Percentiles rank a stretch among this genome's conserved stretches.
These are phyloP conservation scores for Boletus coccyginus DNA, from an alignment of 768 basidiomycete genomes.

Conservation along the genomic window DNA sequence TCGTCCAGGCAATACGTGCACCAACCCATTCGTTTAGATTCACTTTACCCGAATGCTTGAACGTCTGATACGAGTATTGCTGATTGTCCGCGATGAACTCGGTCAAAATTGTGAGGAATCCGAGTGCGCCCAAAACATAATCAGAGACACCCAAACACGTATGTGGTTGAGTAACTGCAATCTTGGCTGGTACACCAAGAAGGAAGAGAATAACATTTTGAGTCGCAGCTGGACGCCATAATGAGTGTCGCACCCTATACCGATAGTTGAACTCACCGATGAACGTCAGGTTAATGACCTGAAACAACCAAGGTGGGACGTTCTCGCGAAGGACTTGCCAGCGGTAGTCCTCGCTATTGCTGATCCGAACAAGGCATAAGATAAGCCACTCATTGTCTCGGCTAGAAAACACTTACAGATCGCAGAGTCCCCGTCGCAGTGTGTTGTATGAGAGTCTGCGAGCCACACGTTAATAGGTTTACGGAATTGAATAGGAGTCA, in stretches of 20 bases:
- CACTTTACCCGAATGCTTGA: conserved; percentile 53
- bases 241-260: conserved; percentile 1
- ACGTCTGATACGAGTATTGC: conserved; percentile 81
- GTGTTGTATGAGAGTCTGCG: conserved; percentile 75
- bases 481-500: conserved; percentile 5
- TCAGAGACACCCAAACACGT: conserved; percentile 56
- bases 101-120: conserved; percentile 54
- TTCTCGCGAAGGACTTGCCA: conserved; percentile 75
- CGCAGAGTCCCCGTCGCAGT: conserved; percentile 78
- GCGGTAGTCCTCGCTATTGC: conserved; percentile 88
- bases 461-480: conserved; percentile 24
- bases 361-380: conserved; percentile 24
- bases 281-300: conserved; percentile 61
- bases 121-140: conserved; percentile 53
- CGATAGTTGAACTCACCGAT: conserved; percentile 46
- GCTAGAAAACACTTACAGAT: conserved; percentile 43
- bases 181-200: conserved; percentile 60
- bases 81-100: conserved; percentile 92
- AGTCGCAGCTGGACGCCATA: conserved; percentile 45
- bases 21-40: conserved; percentile 56
- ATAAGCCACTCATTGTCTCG: not conserved
- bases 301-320: conserved; percentile 53
- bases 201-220: conserved; percentile 82
- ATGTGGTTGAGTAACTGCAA: conserved; percentile 54
- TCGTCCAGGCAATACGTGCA: conserved; percentile 63